phyloP scores from a whole-genome alignment of 352 stramenopile genomes.

The Pythium scleroteichum region DNA sequence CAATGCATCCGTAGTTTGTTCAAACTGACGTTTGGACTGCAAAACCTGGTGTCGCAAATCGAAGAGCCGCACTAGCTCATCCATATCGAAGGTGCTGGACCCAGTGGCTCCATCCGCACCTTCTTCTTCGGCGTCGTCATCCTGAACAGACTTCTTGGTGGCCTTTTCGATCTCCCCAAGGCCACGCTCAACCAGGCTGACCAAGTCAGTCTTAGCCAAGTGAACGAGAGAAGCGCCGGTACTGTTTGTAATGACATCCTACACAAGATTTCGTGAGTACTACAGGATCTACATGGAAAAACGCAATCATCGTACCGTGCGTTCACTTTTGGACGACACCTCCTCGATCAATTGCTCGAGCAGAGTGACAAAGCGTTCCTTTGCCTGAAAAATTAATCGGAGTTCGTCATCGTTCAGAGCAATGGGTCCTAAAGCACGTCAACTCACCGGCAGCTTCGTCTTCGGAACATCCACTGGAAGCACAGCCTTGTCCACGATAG shows the following conservation, averaged over 20 bases:
- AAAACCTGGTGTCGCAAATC: slow-evolving; percentile 77
- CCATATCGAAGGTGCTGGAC: slow-evolving; percentile 52
- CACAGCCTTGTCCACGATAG: slow-evolving; percentile 2
- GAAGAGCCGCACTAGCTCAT: slow-evolving; percentile 69
- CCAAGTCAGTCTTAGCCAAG: slow-evolving; percentile 66
- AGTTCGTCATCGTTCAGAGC: no score
- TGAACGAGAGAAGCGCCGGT: slow-evolving; percentile 76
- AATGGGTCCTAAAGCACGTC: no score
- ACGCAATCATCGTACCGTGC: slow-evolving; percentile 35
- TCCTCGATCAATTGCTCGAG: slow-evolving; percentile 62
- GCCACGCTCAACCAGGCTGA: slow-evolving; percentile 61
- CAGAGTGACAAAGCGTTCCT: slow-evolving; percentile 58
- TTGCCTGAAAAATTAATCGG: slow-evolving; percentile 35
- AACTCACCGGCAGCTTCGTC: slow-evolving; percentile 14
- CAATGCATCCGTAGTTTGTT: slow-evolving; percentile 54
- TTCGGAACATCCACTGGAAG: neutral
- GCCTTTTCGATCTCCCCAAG: slow-evolving; percentile 49
- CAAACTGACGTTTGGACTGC: slow-evolving; percentile 64
- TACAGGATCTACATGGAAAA: no score
- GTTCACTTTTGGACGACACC: slow-evolving; percentile 56
- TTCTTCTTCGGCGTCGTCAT: slow-evolving; percentile 25
- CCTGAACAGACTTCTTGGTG: slow-evolving; percentile 31
- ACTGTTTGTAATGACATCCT: slow-evolving; percentile 66
- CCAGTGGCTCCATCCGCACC: slow-evolving; percentile 3
- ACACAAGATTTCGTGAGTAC: no score